Percentiles rank a stretch among this genome's conserved stretches.
Evolutionary conservation across 768 basidiomycete species (phyloP).

Genomic region (Boletus pseudo-olivaceus): DNA sequence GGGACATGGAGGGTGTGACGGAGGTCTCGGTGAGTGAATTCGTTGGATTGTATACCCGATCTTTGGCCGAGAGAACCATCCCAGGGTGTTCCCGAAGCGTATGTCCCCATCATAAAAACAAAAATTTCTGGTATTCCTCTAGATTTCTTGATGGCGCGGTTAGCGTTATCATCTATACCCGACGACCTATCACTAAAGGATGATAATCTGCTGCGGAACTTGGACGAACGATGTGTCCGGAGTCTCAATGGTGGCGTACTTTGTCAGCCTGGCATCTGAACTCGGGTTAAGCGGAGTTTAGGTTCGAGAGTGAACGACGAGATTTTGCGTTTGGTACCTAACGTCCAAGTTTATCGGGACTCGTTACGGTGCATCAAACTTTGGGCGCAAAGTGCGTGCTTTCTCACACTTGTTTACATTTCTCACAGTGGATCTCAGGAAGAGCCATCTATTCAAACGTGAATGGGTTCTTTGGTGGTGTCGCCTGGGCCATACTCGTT

Average conservation of each 20-base stretch:
- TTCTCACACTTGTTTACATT: neutral
- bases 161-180: constrained; percentile 83
- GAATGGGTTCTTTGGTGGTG: constrained; percentile 95
- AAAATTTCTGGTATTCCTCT: constrained; percentile 90
- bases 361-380: constrained; percentile 94
- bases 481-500: constrained; percentile 99
- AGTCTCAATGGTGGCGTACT: constrained; percentile 75
- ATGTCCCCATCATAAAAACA: constrained; percentile 90
- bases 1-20: constrained; percentile 73
- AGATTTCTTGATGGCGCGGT: constrained; percentile 90
- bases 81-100: constrained; percentile 95
- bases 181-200: constrained; percentile 89
- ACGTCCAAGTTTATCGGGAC: constrained; percentile 91
- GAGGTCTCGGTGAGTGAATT: constrained; percentile 78
- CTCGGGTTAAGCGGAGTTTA: constrained; percentile 30
- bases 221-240: constrained; percentile 92
- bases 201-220: constrained; percentile 84
- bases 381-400: constrained; percentile 89
- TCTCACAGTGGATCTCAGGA: constrained; percentile 42
- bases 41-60: neutral
- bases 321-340: constrained; percentile 90
- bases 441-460: constrained; percentile 98
- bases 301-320: constrained; percentile 96
- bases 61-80: constrained; percentile 4
- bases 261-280: constrained; percentile 1